Evolutionary conservation across 2,329 filamentous ascomycete species (phyloP).

Genomic region (Phaeosphaeria sp.): DNA sequence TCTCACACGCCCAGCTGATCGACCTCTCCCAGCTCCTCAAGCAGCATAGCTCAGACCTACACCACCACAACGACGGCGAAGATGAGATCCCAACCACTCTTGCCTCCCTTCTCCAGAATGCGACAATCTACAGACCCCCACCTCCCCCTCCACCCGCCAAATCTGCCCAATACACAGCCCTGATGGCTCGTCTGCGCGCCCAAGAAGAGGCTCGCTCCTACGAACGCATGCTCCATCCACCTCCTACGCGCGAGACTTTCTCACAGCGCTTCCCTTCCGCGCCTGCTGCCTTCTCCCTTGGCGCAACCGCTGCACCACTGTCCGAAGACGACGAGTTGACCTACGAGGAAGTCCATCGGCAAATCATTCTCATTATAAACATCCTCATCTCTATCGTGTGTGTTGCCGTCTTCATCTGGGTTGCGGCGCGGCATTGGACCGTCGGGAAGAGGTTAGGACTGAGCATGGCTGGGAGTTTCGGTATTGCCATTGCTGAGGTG

Average conservation of each 20-base stretch:
- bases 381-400: slow-evolving; percentile 86
- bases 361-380: slow-evolving; percentile 85
- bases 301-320: slow-evolving; percentile 46
- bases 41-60: slow-evolving; percentile 9
- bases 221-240: slow-evolving; percentile 76
- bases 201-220: slow-evolving; percentile 85
- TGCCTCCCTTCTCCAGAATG: slow-evolving; percentile 73
- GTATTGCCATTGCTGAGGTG: slow-evolving; percentile 78
- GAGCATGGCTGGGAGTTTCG: slow-evolving; percentile 71
- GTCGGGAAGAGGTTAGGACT: slow-evolving; percentile 72
- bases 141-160: slow-evolving; percentile 71
- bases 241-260: slow-evolving; percentile 63
- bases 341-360: slow-evolving; percentile 77
- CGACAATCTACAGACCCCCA: slow-evolving; percentile 78
- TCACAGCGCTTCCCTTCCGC: slow-evolving; percentile 62
- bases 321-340: slow-evolving; percentile 66
- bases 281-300: slow-evolving; percentile 58
- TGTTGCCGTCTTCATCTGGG: slow-evolving; percentile 77
- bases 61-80: slow-evolving; percentile 4
- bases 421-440: slow-evolving; percentile 78
- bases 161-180: slow-evolving; percentile 81
- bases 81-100: slow-evolving; percentile 54
- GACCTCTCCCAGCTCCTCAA: slow-evolving; percentile 64
- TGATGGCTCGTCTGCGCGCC: slow-evolving; percentile 84
- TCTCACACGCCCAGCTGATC: slow-evolving; percentile 74